These are phyloP conservation scores for Fusarium dimerum DNA, from an alignment of 2,329 filamentous ascomycete genomes.

Conservation along the genomic window DNA sequence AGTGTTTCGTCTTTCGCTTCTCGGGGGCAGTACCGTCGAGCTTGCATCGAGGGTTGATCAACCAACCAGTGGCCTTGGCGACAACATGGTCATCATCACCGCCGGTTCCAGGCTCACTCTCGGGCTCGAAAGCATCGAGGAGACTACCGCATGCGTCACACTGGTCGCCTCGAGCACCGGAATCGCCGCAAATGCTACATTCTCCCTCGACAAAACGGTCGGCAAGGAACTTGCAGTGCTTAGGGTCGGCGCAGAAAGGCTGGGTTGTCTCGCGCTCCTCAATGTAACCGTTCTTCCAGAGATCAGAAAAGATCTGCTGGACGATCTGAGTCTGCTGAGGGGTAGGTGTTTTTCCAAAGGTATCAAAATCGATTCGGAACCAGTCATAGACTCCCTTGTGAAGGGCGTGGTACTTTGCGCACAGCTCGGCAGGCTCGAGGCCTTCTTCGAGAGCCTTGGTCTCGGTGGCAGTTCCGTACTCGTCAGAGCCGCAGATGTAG, in stretches of 20 bases:
- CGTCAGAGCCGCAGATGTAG: constrained; percentile 84
- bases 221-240: constrained; percentile 75
- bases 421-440: constrained; percentile 78
- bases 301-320: constrained; percentile 83
- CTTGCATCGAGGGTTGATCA: constrained; percentile 89
- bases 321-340: constrained; percentile 87
- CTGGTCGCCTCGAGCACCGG: constrained; percentile 72
- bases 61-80: constrained; percentile 44
- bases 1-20: constrained; percentile 80
- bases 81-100: constrained; percentile 35
- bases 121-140: constrained; percentile 67
- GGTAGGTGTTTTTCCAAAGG: constrained; percentile 92
- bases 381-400: constrained; percentile 93
- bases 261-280: constrained; percentile 86
- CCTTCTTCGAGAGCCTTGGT: constrained; percentile 92
- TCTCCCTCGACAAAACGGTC: constrained; percentile 83
- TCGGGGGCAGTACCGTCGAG: constrained; percentile 82
- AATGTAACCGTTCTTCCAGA: constrained; percentile 86
- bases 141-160: constrained; percentile 75
- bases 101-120: constrained; percentile 37
- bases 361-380: constrained; percentile 94
- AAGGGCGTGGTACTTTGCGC: constrained; percentile 88
- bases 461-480: constrained; percentile 95
- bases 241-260: constrained; percentile 74
- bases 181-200: constrained; percentile 72